Percentiles rank a stretch among this genome's conserved stretches.
phyloP scores from a whole-genome alignment of 2,329 filamentous ascomycete genomes.

The Nothomitra cinnamomea region DNA sequence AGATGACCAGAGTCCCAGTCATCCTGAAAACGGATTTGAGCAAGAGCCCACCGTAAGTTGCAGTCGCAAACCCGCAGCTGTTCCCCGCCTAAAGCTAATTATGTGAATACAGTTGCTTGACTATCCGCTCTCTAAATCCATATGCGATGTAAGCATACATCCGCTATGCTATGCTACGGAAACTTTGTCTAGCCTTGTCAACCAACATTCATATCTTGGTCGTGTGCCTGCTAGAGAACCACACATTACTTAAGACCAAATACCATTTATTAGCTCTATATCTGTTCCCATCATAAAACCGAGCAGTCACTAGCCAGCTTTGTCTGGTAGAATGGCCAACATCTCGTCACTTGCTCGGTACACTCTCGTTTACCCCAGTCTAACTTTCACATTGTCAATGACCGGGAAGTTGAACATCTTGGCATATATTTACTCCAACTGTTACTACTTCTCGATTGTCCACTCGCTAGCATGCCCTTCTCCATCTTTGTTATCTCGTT shows the following conservation, averaged over 20 bases:
- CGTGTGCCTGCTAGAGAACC: no score
- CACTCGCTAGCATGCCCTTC: not conserved
- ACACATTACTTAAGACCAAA: no score
- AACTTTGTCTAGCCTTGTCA: not conserved
- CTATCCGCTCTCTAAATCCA: conserved; percentile 69
- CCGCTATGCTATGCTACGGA: not conserved
- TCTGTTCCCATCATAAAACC: no score
- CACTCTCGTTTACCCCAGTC: not conserved
- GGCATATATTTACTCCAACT: not conserved
- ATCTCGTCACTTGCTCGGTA: not conserved
- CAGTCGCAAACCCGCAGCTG: conserved; percentile 2
- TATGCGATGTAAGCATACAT: conserved; percentile 32
- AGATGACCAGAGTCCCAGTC: conserved; percentile 95
- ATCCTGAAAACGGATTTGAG: conserved; percentile 94
- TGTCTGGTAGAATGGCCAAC: not conserved
- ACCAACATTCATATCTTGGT: not conserved
- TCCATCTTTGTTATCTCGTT: not conserved
- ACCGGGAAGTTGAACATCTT: conserved; percentile 1
- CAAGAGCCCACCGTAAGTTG: conserved; percentile 97
- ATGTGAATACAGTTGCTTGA: conserved; percentile 49
- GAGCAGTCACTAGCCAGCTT: no score
- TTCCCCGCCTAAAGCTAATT: conserved; percentile 13
- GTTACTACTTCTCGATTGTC: not conserved
- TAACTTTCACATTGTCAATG: not conserved
- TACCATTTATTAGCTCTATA: no score